A percentile compares a stretch with the other conserved stretches of the same genome.
Conservation (phyloP, 345 rosid genomes). For the Arabidopsis thaliana region TAIR10.1 NC_003071.7:11131501-11132000, state of each 20-base stretch:
- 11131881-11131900: conserved; percentile 44
- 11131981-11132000: conserved; percentile 70
- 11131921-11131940: conserved; percentile 19
- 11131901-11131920: neutral
- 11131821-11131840: conserved; percentile 34
- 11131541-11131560: too few relatives aligned
- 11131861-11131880: conserved; percentile 40
- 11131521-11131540: too few relatives aligned
- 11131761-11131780: conserved; percentile 27
- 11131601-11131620: conserved; percentile 15
- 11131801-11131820: conserved; percentile 27
- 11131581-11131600: neutral
- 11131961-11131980: conserved; percentile 74
- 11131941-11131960: conserved; percentile 86
- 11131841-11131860: conserved; percentile 29
- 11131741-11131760: conserved; percentile 17
- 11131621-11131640: conserved; percentile 29
- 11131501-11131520: too few relatives aligned
- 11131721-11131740: conserved; percentile 26
- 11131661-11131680: conserved; percentile 30
- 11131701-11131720: conserved; percentile 25
- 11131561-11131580: neutral
- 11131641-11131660: conserved; percentile 25
- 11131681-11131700: conserved; percentile 17
- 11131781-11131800: conserved; percentile 38